Base-by-base conservation (phyloP, 2,329 filamentous ascomycete species). In the Grosmannia huntii region DNA sequence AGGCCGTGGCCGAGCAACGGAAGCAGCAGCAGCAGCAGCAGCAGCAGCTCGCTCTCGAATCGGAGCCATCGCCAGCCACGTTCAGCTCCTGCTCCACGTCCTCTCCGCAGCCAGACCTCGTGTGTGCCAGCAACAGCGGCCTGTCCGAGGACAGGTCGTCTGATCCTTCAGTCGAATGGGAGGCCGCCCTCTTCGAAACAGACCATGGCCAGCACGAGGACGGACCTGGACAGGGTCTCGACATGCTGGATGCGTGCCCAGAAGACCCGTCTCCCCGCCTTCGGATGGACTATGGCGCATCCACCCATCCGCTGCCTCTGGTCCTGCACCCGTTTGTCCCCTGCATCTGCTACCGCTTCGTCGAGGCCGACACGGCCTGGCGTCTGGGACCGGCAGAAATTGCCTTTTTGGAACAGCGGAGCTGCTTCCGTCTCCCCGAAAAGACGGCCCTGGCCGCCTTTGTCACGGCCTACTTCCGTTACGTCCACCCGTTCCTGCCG, bases 401-500 rank as follows among this genome's bases (percentile, higher is more conserved):
- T 56, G 72, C 71, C 55, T 77, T 73, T 57, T 67, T 78, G 28
- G 70, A 73, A 50, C 68, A 71, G 0, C 73, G 77, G 57, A 73
- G 73, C 5, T 76, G 75, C 61, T 66, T 78, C 1, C 41, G 54
- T 19, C 41, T 56, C n/a, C 16, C 54, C 12, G 44, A 69, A 70
- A 19, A 64, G 78, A 4, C 76, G 75, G 0, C 70, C 67, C 0
- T 66, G 68, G 36, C 59, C 67, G 1, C 66, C 73, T 76, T 80
- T 57, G 68, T 79, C 5, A 69, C 72, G 59, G 71, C 75, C 51
- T 76, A 75, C 62, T 76, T 76, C 57, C 65, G 75, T 5, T 72
- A 75, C 55, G 71, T 76, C 16, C 74, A 76, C 57, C 73, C 73
- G 0, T 62, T 73, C 33, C 64, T 75, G 25, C 74, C 74, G 0